Evolutionary conservation across 1,139 yeast species (phyloP).

Genomic region (Nakaseomyces uthaithaninus): DNA sequence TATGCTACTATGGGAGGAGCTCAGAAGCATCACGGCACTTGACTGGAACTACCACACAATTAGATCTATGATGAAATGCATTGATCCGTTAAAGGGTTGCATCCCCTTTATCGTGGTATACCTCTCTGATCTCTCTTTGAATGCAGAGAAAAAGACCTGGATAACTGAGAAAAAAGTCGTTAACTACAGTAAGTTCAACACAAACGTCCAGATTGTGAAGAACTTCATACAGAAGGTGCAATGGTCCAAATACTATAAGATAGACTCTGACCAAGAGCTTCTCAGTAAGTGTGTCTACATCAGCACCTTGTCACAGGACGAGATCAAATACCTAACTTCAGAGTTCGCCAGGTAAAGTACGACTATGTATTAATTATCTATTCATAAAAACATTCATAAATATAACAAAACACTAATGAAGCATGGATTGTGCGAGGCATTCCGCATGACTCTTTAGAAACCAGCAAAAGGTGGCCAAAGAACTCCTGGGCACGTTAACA

Average conservation of each 20-base stretch:
- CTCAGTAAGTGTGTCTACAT: conserved; percentile 78
- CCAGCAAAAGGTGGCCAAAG: no score
- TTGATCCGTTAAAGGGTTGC: conserved; percentile 69
- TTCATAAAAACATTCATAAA: no score
- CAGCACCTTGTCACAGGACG: conserved; percentile 66
- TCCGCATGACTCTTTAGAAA: no score
- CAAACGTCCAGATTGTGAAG: conserved; percentile 71
- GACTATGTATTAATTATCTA: no score
- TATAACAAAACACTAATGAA: no score
- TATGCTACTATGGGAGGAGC: conserved; percentile 54
- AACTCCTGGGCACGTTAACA: no score
- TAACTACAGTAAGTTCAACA: conserved; percentile 71
- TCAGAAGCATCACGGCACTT: conserved; percentile 59
- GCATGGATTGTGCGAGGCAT: no score
- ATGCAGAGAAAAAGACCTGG: conserved; percentile 52
- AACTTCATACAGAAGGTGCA: conserved; percentile 75
- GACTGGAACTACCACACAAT: conserved; percentile 57
- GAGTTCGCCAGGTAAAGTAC: neutral
- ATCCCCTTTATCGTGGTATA: conserved; percentile 86
- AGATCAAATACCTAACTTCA: conserved; percentile 36
- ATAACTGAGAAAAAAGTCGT: conserved; percentile 38
- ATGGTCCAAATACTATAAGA: conserved; percentile 63
- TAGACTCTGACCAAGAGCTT: conserved; percentile 47
- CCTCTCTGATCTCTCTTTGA: conserved; percentile 71
- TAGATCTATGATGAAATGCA: conserved; percentile 51